Evolutionary conservation across 306 rosid genomes (phyloP).

Genomic region (Vigna trinervia): DNA sequence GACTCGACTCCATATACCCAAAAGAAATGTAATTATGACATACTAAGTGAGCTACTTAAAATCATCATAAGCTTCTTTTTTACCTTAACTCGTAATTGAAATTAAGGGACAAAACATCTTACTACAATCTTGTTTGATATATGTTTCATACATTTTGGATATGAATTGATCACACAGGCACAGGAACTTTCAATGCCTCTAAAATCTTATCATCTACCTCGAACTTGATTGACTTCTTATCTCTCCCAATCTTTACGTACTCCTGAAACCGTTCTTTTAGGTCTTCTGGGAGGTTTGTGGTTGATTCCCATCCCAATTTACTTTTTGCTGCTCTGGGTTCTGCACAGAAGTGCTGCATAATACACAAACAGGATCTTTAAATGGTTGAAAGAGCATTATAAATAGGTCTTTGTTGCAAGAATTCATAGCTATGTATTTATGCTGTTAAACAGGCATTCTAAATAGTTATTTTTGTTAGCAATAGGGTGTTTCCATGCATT

Average conservation of each 20-base stretch:
- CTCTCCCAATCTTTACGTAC: slow-evolving; percentile 87
- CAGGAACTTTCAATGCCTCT: slow-evolving; percentile 78
- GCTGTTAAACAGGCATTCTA: neutral
- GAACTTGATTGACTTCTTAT: slow-evolving; percentile 74
- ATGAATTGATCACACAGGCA: slow-evolving; percentile 58
- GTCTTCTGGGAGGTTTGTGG: slow-evolving; percentile 79
- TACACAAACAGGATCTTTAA: slow-evolving; percentile 5
- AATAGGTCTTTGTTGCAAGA: too few species aligned
- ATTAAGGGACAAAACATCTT: slow-evolving; percentile 11
- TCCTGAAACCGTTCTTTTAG: slow-evolving; percentile 84
- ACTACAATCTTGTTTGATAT: slow-evolving; percentile 14
- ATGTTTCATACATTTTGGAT: neutral
- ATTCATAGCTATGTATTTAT: neutral
- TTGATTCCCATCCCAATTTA: slow-evolving; percentile 74
- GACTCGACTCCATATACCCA: too few species aligned
- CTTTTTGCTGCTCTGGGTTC: slow-evolving; percentile 94
- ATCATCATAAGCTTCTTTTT: neutral
- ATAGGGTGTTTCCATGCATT: neutral
- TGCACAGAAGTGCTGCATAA: slow-evolving; percentile 89
- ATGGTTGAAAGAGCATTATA: neutral
- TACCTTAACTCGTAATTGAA: slow-evolving; percentile 26
- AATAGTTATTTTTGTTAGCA: neutral
- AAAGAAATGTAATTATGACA: too few species aligned
- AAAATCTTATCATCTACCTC: slow-evolving; percentile 87
- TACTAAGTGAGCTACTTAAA: too few species aligned